Base-by-base conservation (phyloP, 2,329 filamentous ascomycete species). In the Penicillium sp. region DNA sequence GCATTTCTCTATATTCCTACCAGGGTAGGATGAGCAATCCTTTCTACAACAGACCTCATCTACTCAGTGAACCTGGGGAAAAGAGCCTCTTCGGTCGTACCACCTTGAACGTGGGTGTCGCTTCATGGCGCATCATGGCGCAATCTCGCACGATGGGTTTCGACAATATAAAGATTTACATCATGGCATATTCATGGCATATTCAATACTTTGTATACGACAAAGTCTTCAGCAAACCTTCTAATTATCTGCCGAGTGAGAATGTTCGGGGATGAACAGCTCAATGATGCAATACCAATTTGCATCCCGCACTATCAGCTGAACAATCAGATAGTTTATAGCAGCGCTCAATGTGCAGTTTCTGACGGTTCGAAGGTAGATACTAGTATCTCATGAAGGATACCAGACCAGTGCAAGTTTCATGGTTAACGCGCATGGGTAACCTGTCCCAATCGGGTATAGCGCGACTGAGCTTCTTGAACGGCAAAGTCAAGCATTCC, bases 401-500 rank as follows among this genome's bases (percentile, higher is more conserved):
- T 36, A 36, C 33, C 6, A 7, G 33, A 16, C 33, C 6, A 16
- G n/a, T 38, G 16, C 16, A 23, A 38, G 18, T 39, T 39, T 16
- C 18, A 39, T 8, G n/a, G 29, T 31, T 42, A 15, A 23, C 41
- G 41, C 8, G 28, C 18, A n/a, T 29, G 42, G 21, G 31, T 36
- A 21, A 29, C 3, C 9, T 28, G 6, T 23, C 53, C 53, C 13
- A 16, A 53, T 56, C 47, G 16, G 51, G 54, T 42, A 56, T 56
- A 51, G 51, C 47, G 53, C 29, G 36, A 6, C n/a, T 33, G 31
- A 47, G 45, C 47, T 45, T 43, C 42, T 21, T 42, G 16, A 39
- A 38, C 34, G 34, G 34, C 34, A 47, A 43, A 42, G 42, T 39
- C 24, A 21, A 44, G 42, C 49, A 52, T 52, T 55, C 49, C 26